Base-by-base conservation (phyloP, 2,329 filamentous ascomycete species). In the Pyrenochaeta sp. region DNA sequence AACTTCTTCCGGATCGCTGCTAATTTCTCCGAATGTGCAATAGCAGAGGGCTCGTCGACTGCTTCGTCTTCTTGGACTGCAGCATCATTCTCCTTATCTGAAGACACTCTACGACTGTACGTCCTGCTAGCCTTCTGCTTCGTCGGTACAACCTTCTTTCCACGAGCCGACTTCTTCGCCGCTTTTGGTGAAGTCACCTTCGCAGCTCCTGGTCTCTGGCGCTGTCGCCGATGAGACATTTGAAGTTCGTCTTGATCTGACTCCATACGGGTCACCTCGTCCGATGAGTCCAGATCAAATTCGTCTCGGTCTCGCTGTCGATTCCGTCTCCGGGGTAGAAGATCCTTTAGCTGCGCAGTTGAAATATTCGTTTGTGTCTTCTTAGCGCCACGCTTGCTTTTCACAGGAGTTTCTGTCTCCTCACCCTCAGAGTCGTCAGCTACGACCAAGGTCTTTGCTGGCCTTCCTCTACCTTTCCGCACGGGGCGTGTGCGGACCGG, bases 1-100 rank as follows among this genome's bases (percentile, higher is more conserved):
- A 80, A 80, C 54, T 77, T 78, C 53, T 72, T 71, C 50, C 70
- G 72, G 18, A 74, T 74, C 2, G 66, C 72, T 48, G 70, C 68
- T 23, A 80, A 58, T 54, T 74, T 72, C 8, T 61, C 60, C 0
- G 59, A 63, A 7, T 60, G 48, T 34, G 47, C 52, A 13, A 53
- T 46, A 13, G 55, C 58, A 11, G 68, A 69, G 4, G 59, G 48
- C 51, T 70, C 65, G 11, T 42, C 59, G 20, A 59, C 44, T 20
- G 57, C 58, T 8, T 58, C 49, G 10, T 61, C 63, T 10, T 59
- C 61, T 10, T 61, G 62, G 2, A 41, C 55, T 3, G 39, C 38
- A 3, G 35, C 53, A 11, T 71, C 63, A 40, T 75, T 76, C 52
- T 77, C 74, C 49, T 76, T 74, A 42, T 77, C 74, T 3, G 69